Conservation (phyloP, 2,329 filamentous ascomycete species). For the Reticulascus tulasneorum region DNA sequence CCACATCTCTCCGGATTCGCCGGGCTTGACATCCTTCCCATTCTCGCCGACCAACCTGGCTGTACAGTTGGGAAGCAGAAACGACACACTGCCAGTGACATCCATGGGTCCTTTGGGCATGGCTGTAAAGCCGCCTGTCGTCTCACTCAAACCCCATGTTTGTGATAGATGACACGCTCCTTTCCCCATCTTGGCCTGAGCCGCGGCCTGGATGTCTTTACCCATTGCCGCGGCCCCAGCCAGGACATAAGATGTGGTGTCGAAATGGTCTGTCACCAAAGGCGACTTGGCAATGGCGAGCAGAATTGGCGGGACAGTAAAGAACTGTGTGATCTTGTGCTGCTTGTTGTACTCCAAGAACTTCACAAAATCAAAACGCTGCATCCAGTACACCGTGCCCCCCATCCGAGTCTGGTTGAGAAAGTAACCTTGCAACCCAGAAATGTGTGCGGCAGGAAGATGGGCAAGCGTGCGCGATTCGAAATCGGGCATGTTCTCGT, state of each 20-base stretch:
- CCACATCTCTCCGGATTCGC: constrained; percentile 56
- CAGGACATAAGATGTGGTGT: constrained; percentile 40
- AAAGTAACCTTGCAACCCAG: constrained; percentile 41
- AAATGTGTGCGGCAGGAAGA: constrained; percentile 42
- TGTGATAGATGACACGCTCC: constrained; percentile 41
- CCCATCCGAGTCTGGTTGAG: constrained; percentile 36
- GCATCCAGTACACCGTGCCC: constrained; percentile 58
- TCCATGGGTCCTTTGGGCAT: constrained; percentile 36
- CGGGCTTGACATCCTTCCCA: constrained; percentile 32
- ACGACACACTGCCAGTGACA: constrained; percentile 42
- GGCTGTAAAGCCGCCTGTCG: constrained; percentile 43
- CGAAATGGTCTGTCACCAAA: constrained; percentile 52
- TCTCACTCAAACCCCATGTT: constrained; percentile 58
- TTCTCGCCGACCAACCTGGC: constrained; percentile 35
- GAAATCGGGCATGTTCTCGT: constrained; percentile 20
- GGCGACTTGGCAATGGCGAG: constrained; percentile 55
- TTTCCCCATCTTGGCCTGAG: constrained; percentile 42
- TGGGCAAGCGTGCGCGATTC: constrained; percentile 35
- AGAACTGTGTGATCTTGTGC: constrained; percentile 49
- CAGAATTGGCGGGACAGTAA: constrained; percentile 59
- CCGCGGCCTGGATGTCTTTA: constrained; percentile 47
- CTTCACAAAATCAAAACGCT: constrained; percentile 50
- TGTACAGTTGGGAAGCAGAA: constrained; percentile 32
- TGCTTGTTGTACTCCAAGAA: constrained; percentile 50
- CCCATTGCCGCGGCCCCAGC: constrained; percentile 56